These are phyloP conservation scores for Orobanche coerulescens DNA, from an alignment of 257 asterid species.

Conservation along the genomic window DNA sequence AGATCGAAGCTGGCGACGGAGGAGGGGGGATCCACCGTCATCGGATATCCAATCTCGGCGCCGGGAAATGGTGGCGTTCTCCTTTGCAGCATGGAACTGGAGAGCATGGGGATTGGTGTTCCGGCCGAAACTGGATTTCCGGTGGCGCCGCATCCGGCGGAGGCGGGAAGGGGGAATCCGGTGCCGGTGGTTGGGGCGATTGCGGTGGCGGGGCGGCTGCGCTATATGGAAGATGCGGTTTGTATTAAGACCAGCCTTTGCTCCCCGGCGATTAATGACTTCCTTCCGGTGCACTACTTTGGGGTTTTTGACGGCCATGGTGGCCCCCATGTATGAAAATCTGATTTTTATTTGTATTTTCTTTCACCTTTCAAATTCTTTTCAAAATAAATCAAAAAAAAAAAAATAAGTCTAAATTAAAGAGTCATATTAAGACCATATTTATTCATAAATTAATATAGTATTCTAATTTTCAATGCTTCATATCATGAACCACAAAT, in stretches of 20 bases:
- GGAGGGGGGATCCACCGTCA: not conserved
- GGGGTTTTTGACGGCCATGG: conserved; percentile 46
- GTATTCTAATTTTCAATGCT: too few species aligned
- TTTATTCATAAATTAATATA: too few species aligned
- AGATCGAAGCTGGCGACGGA: not conserved
- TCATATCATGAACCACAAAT: too few species aligned
- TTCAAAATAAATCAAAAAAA: not conserved
- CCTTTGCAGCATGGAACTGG: not conserved
- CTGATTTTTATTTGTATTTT: not conserved
- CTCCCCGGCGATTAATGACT: conserved; percentile 17
- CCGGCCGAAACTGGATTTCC: not conserved
- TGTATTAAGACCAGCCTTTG: conserved; percentile 16
- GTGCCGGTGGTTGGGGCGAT: conserved; percentile 23
- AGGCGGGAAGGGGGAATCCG: not conserved
- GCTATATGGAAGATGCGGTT: conserved; percentile 35
- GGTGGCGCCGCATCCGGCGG: not conserved
- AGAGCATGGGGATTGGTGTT: not conserved
- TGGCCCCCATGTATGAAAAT: conserved; percentile 29
- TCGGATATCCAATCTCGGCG: not conserved
- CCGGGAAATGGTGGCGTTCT: not conserved
- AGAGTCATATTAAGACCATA: too few species aligned
- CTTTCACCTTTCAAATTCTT: too few species aligned
- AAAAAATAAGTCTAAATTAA: not conserved
- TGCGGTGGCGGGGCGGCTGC: conserved; percentile 25
- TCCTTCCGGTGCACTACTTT: conserved; percentile 33